Percentiles rank a stretch among this genome's conserved stretches.
phyloP scores from a whole-genome alignment of 768 basidiomycete genomes.

The Hemileccinum impolitum region DNA sequence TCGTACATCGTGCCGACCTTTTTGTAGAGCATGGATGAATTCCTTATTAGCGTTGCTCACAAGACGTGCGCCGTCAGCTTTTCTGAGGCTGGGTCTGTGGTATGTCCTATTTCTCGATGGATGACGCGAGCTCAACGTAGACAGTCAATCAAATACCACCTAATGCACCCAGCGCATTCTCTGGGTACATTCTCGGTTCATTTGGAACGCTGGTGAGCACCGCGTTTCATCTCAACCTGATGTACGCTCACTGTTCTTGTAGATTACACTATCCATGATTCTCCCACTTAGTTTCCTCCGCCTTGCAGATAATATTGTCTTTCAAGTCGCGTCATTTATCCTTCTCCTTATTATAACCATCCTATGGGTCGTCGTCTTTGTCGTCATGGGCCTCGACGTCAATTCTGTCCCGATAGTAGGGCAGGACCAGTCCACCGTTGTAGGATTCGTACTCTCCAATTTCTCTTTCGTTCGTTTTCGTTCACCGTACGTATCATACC shows the following conservation, averaged over 20 bases:
- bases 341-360: conserved; percentile 16
- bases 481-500: neutral
- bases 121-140: neutral
- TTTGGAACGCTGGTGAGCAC: conserved; percentile 20
- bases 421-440: conserved; percentile 17
- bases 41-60: conserved; percentile 21
- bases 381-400: conserved; percentile 8
- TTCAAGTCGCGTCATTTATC: conserved; percentile 23
- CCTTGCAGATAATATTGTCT: conserved; percentile 24
- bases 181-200: conserved; percentile 22
- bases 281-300: conserved; percentile 23
- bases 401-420: conserved; percentile 15
- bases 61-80: conserved; percentile 27
- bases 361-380: conserved; percentile 17
- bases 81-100: conserved; percentile 22
- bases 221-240: too few species aligned
- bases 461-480: conserved; percentile 21
- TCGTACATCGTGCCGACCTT: neutral
- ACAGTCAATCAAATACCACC: conserved; percentile 11
- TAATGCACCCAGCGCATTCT: conserved; percentile 15
- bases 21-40: conserved; percentile 21
- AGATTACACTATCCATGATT: conserved; percentile 19
- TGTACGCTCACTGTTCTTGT: neutral
- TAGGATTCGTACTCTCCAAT: conserved; percentile 23
- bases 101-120: conserved; percentile 1